Conservation (phyloP, 352 stramenopile genomes). For the Detonula confervacea region DNA sequence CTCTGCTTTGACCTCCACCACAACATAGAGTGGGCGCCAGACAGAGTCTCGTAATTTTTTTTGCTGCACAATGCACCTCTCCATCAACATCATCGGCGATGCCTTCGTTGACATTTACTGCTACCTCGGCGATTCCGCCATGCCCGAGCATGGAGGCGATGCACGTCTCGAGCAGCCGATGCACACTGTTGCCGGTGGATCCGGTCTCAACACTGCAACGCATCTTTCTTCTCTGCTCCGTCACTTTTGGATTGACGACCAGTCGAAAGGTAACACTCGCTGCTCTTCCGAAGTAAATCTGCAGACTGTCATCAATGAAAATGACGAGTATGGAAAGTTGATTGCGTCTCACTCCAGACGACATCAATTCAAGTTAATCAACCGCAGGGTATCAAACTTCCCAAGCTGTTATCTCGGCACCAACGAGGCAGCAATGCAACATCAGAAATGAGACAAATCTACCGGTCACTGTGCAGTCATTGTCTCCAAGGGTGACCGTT, state of each 20-base stretch:
- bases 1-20: too few species aligned
- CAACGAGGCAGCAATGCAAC: background rate
- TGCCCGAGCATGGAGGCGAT: constrained; percentile 66
- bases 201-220: constrained; percentile 74
- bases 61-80: constrained; percentile 1
- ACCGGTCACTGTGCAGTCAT: constrained; percentile 80
- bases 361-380: constrained; percentile 66
- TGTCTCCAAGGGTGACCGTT: constrained; percentile 65
- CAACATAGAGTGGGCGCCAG: background rate
- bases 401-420: constrained; percentile 28
- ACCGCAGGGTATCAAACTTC: constrained; percentile 51
- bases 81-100: constrained; percentile 66
- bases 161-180: constrained; percentile 62
- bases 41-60: background rate
- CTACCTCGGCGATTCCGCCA: constrained; percentile 55
- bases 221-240: constrained; percentile 61
- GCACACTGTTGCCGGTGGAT: constrained; percentile 64
- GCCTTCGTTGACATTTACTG: constrained; percentile 79
- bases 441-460: constrained; percentile 15
- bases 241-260: constrained; percentile 36
- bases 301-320: constrained; percentile 75
- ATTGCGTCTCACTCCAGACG: constrained; percentile 57
- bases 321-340: constrained; percentile 74
- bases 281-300: constrained; percentile 45
- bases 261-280: background rate